phyloP scores from a whole-genome alignment of 805 yeast genomes.

The Jamesozyma spencerorum region DNA sequence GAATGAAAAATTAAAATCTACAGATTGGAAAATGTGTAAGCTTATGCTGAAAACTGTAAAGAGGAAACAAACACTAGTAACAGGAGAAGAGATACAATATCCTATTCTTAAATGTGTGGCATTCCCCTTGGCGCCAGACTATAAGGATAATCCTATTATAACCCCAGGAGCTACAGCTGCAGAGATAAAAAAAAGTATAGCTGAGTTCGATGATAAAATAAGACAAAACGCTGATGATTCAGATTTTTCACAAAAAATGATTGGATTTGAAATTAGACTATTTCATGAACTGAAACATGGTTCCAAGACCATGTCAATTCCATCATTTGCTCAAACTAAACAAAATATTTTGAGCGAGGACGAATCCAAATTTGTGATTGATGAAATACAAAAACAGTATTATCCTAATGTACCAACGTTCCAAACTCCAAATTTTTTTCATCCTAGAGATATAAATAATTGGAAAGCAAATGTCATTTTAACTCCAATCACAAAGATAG shows the following conservation, averaged over 20 bases:
- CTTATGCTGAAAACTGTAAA: conserved; percentile 17
- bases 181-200: conserved; percentile 4
- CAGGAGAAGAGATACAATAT: conserved; percentile 8
- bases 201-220: conserved; percentile 6
- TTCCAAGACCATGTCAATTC: conserved; percentile 15
- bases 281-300: conserved; percentile 32
- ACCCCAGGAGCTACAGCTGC: not conserved
- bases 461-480: conserved; percentile 32
- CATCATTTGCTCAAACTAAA: conserved; percentile 14
- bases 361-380: conserved; percentile 39
- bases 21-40: conserved; percentile 18
- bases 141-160: conserved; percentile 12
- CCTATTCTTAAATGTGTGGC: conserved; percentile 30
- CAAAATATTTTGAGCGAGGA: conserved; percentile 26
- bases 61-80: conserved; percentile 1
- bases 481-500: conserved; percentile 14
- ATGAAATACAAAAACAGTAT: conserved; percentile 25
- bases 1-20: conserved; percentile 5
- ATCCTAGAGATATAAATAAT: conserved; percentile 17
- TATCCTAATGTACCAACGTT: conserved; percentile 11
- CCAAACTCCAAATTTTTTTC: conserved; percentile 24
- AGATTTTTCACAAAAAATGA: conserved; percentile 7
- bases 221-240: not conserved
- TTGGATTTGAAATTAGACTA: conserved; percentile 34
- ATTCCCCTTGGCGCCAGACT: conserved; percentile 25